A percentile compares a stretch with the other conserved stretches of the same genome.
Evolutionary conservation across 2,329 filamentous ascomycete genomes (phyloP).

Genomic region (Sclerotinia trifoliorum): DNA sequence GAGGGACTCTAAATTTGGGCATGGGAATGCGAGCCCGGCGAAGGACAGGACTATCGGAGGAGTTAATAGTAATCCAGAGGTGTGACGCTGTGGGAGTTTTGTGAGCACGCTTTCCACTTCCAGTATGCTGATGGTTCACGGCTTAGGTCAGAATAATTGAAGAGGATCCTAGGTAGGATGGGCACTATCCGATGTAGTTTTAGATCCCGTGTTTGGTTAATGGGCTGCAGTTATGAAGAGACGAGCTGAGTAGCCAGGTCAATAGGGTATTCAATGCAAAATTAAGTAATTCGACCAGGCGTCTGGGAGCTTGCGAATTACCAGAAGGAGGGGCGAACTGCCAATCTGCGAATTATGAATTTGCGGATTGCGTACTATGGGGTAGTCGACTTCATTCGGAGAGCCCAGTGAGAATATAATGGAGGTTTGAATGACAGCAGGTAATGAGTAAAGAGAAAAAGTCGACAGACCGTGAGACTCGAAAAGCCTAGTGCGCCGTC

Average conservation of each 20-base stretch:
- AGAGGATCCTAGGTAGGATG: constrained; percentile 5
- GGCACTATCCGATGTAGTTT: not conserved
- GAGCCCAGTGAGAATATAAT: not conserved
- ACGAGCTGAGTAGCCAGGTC: constrained; percentile 9
- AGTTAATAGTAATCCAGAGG: constrained; percentile 9
- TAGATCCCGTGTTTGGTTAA: constrained; percentile 13
- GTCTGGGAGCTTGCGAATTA: constrained; percentile 6
- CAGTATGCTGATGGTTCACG: constrained; percentile 12
- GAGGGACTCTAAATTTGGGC: constrained; percentile 19
- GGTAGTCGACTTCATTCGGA: not conserved
- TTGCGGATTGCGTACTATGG: not conserved
- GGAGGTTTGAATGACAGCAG: not conserved
- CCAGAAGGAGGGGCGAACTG: not conserved
- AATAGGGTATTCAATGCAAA: constrained; percentile 12
- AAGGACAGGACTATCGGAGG: constrained; percentile 14
- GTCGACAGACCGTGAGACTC: not conserved
- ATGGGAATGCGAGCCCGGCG: not conserved
- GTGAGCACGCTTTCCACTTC: constrained; percentile 6
- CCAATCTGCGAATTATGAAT: constrained; percentile 1
- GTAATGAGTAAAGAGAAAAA: constrained; percentile 10
- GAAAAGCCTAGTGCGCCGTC: constrained; percentile 5
- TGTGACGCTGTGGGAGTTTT: constrained; percentile 12
- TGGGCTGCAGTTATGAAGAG: constrained; percentile 12
- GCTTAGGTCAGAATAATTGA: constrained; percentile 20
- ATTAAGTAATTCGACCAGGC: constrained; percentile 11